Evolutionary conservation across 192 early-diverging fungal species (phyloP).

Genomic region (Coemansia sp.): DNA sequence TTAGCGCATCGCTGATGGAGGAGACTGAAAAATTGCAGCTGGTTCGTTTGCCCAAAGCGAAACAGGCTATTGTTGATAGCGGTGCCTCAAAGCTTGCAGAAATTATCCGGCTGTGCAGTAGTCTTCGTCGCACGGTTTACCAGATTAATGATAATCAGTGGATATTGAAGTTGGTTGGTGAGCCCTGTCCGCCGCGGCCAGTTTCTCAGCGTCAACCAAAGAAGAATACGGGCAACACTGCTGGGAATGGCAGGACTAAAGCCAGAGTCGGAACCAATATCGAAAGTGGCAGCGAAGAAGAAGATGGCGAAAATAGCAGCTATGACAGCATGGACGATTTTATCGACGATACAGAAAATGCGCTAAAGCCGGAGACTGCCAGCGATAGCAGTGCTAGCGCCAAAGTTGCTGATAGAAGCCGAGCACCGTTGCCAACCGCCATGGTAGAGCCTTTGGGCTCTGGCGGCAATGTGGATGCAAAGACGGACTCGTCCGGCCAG

Average conservation of each 20-base stretch:
- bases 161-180: constrained; percentile 21
- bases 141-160: constrained; percentile 23
- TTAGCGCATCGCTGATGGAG: constrained; percentile 5
- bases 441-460: too few relatives aligned
- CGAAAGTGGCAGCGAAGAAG: neutral
- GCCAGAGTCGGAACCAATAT: neutral
- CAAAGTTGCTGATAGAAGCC: neutral
- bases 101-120: constrained; percentile 11
- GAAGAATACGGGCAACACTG: too few relatives aligned
- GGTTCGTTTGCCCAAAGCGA: constrained; percentile 2
- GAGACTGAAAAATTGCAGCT: constrained; percentile 13
- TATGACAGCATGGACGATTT: constrained; percentile 50
- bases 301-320: neutral
- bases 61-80: constrained; percentile 22
- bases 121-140: constrained; percentile 19
- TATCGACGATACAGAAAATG: constrained; percentile 37
- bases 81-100: constrained; percentile 7
- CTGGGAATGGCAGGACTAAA: neutral
- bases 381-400: neutral
- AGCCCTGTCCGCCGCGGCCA: constrained; percentile 16
- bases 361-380: neutral
- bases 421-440: neutral
- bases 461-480: too few relatives aligned
- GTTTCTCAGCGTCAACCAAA: too few relatives aligned
- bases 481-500: too few relatives aligned